Conservation (phyloP, 2,329 filamentous ascomycete species). For the Lecanicillium sp. region DNA sequence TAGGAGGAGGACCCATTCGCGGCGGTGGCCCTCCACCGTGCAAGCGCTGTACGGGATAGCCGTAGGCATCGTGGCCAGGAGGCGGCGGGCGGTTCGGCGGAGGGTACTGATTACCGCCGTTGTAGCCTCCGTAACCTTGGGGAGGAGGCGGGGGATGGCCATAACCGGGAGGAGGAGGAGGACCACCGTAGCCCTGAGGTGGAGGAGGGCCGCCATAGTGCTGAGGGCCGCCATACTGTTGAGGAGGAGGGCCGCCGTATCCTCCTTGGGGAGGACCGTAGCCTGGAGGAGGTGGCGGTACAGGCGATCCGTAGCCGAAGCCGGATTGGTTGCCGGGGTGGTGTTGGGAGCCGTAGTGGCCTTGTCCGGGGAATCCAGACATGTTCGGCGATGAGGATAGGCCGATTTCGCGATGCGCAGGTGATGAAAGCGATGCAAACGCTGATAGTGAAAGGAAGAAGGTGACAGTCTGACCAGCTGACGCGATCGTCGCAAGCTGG, state of each 20-base stretch:
- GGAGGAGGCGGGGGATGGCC: conserved; percentile 15
- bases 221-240: conserved; percentile 12
- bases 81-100: conserved; percentile 27
- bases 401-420: no score
- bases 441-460: no score
- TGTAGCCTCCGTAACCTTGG: conserved; percentile 14
- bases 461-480: no score
- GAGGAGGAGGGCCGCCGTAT: conserved; percentile 16
- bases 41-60: conserved; percentile 31
- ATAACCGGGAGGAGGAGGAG: conserved; percentile 10
- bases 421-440: no score
- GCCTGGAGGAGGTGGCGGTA: conserved; percentile 13
- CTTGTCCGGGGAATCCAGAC: conserved; percentile 34
- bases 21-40: conserved; percentile 17
- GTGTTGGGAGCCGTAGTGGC: conserved; percentile 26
- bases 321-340: conserved; percentile 20
- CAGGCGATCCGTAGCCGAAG: conserved; percentile 22
- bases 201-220: conserved; percentile 15
- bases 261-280: conserved; percentile 18
- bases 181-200: conserved; percentile 9
- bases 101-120: conserved; percentile 12
- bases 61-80: conserved; percentile 35
- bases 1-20: conserved; percentile 32
- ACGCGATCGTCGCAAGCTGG: no score
- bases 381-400: conserved; percentile 13